Conservation (phyloP, 495 filamentous ascomycete genomes). For the Aspergillus nidulans region DNA sequence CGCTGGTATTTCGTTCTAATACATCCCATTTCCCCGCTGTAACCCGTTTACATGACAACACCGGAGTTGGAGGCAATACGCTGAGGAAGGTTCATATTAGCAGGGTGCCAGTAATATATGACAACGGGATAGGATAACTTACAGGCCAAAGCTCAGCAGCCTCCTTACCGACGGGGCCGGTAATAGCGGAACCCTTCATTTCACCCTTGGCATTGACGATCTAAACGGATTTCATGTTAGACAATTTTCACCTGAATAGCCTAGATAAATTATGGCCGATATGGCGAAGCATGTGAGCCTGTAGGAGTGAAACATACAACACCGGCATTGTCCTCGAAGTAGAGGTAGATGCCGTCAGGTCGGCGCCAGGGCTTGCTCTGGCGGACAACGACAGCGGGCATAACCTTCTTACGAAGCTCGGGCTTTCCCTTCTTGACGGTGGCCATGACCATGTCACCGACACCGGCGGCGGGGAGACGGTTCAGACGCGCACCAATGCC, state of each 20-base stretch:
- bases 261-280: too few species aligned
- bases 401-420: constrained; percentile 99
- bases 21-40: constrained; percentile 23
- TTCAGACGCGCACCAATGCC: constrained; percentile 98
- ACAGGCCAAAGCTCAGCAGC: constrained; percentile 99
- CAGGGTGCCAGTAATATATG: neutral
- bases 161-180: constrained; percentile 98
- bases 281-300: too few species aligned
- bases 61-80: constrained; percentile 99
- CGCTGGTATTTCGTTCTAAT: constrained; percentile 40
- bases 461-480: constrained; percentile 93
- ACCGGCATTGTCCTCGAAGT: constrained; percentile 99
- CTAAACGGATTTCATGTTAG: constrained; percentile 35
- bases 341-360: constrained; percentile 94
- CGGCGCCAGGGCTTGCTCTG: constrained; percentile 99
- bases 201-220: constrained; percentile 99
- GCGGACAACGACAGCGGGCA: constrained; percentile 96
- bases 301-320: constrained; percentile 62
- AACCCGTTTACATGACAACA: constrained; percentile 88
- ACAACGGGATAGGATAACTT: constrained; percentile 32
- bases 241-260: neutral
- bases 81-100: constrained; percentile 34
- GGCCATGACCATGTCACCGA: constrained; percentile 99
- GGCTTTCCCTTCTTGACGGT: constrained; percentile 99
- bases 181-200: constrained; percentile 99